Evolutionary conservation across 2,329 filamentous ascomycete species (phyloP), one percentile per base, ranked within the genome.

Genomic region (Stachybotrys chartarum): DNA sequence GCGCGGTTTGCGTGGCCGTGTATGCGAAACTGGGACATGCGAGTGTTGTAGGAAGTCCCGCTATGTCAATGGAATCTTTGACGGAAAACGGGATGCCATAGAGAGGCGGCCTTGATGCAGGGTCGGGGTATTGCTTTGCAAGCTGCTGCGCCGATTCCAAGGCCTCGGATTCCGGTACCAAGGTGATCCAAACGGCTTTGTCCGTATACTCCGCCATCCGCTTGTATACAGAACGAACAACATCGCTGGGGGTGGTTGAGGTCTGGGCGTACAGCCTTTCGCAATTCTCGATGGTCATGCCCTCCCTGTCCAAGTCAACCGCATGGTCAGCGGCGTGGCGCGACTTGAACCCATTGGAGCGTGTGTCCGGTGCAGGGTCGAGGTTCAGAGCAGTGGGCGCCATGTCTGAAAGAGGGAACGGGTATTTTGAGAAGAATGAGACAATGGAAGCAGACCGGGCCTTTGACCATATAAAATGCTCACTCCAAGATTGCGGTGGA

Each of bases 71-170:
- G 48, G 77, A 80, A 58, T 84, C 81, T 59, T 84, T 84, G 54
- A 79, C 72, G 1, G 75, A 78, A 59, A 84, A 84, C 0, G 81
- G 81, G 2, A 84, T 70, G 14, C 81, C 81, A 56, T 77, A 83
- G 1, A 84, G 71, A 7, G 79, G 77, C 24, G 56, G 56, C 24
- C 49, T 47, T 32, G 52, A 51, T 24, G 18, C 32, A n/a, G 47
- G 30, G 1, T 52, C 52, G 16, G 49, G 39, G 31, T 54, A 54
- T 8, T 48, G 7, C 47, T 48, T 17, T 14, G 10, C 45, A 5
- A 57, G n/a, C 16, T 45, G 6, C 24, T 52, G 35, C 7, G 55
- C 52, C 8, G 47, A 44, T 6, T 47, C 42, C 48, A 57, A 30
- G 30, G 52, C 55, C n/a, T 57, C 48, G 7, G 39, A 17, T 42